Evolutionary conservation across 2,329 filamentous ascomycete genomes (phyloP), one percentile per base, ranked within the genome.

Genomic region (Rutstroemia sp.): DNA sequence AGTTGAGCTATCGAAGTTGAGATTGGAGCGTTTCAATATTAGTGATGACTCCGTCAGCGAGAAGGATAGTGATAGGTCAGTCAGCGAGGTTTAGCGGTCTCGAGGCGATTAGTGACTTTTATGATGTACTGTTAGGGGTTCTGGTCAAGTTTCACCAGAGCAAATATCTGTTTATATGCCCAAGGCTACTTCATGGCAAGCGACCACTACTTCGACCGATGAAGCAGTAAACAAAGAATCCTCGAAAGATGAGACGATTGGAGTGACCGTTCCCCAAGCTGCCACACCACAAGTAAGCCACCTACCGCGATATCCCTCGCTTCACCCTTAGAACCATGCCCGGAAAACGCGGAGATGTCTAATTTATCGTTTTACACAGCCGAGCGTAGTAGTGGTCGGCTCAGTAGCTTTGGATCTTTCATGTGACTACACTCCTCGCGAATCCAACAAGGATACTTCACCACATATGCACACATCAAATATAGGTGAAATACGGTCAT

Each of bases 331-430:
- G 30, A 4, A 12, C 2, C 7, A 48, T 4, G 1, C 7, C 19
- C 16, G 25, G 25, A 23, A 12, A 4, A n/a, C 38, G 14, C 5
- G 2, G 21, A 42, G 7, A 2, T 21, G 3, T 49, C 52, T 54
- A 21, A 54, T 12, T 19, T 39, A 21, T 39, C 12, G 6, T 49
- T 5, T 27, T 9, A 12, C 27, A n/a, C 21, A 54, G 52, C 52
- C 52, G 1, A 54, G 92, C 62, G 79, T 96, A n/a, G 74, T 96
- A 27, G 89, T 96, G 45, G 89, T 91, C 51, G 92, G 92, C n/a
- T 90, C 90, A 12, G 81, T 97, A 30, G 92, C 92, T 16, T 78
- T 96, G 60, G 92, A 97, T 70, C 76, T 94, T 38, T 87, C 86
- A 62, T 96, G 92, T 75, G 88, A 96, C 69, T 94, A 86, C 62